Base-by-base conservation (phyloP, 148 eudicot species). In the Rhododendron griersonianum region DNA sequence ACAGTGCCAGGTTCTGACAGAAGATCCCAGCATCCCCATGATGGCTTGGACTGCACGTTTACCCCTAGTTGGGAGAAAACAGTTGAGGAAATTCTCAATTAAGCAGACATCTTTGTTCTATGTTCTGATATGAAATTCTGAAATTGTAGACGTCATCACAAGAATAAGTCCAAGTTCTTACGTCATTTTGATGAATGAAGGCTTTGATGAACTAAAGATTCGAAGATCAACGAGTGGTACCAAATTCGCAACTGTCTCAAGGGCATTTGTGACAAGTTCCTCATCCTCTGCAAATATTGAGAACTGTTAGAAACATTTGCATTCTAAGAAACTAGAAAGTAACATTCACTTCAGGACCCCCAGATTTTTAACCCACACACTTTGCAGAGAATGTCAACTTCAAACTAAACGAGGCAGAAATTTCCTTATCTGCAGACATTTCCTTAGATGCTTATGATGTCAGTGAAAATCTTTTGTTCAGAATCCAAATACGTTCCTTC, bases 251-350 rank as follows among this genome's bases (percentile, higher is more conserved):
- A 97, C 84, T 67, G 98, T 97, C 96, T 97, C 99, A 7, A 97
- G 95, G 74, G 93, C 89, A 92, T 97, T 97, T 47, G 99, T 97
- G 51, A 97, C 98, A 87, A 97, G 99, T 86, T 97, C 99, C 88
- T 97, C 99, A 80, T 97, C 98, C 93, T 93, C 98, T 95, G 92
- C 87, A 85, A 79, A 87, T 81, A 87, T 80, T 86, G 30, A 85
- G n/a, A 55, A 55, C 15, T 35, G 61, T 37, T 67, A 44, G 16
- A 83, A 4, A 61, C 23, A 47, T 4, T 16, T 30, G 3, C 33
- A 30, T 19, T 45, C 48, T 83, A 25, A 44, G 79, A 50, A 71
- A n/a, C 44, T 63, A 73, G 45, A 53, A 7, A 50, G 78, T 15
- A 73, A 4, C 25, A 33, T 33, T 73, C 67, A 69, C 37, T 81